These are phyloP conservation scores for Pseudocercospora macadamiae DNA, from an alignment of 2,329 filamentous ascomycete genomes.

Conservation along the genomic window DNA sequence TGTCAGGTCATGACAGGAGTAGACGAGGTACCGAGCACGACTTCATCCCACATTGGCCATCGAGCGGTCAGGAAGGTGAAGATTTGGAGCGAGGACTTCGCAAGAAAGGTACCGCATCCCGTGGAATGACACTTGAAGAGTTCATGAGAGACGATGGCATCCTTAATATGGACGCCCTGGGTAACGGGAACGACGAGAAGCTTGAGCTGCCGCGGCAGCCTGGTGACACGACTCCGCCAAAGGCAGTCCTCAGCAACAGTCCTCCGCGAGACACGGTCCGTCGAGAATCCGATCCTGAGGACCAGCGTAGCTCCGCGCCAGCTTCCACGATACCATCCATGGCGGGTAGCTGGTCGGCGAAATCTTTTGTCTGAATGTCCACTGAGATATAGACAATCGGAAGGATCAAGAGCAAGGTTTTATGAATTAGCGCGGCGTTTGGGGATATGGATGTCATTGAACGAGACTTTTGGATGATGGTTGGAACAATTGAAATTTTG, in stretches of 20 bases:
- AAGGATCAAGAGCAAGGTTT: background rate
- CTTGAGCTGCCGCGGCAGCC: background rate
- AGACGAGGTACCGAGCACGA: background rate
- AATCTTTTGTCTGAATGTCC: slow-evolving; percentile 16
- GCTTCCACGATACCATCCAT: slow-evolving; percentile 15
- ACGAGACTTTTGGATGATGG: background rate
- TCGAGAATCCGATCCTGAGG: background rate
- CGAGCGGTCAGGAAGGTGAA: background rate
- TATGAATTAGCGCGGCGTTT: slow-evolving; percentile 4
- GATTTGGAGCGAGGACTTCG: background rate
- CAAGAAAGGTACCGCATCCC: background rate
- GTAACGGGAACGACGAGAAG: slow-evolving; percentile 6
- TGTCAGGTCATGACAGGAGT: background rate
- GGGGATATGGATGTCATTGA: background rate
- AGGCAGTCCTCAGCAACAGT: background rate
- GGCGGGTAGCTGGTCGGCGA: slow-evolving; percentile 17
- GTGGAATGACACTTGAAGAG: background rate
- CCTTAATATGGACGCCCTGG: slow-evolving; percentile 1
- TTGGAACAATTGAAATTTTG: background rate
- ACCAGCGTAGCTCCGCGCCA: slow-evolving; percentile 2
- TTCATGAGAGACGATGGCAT: slow-evolving; percentile 10
- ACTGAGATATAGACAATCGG: background rate
- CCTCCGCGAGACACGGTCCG: background rate
- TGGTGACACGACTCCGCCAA: background rate
- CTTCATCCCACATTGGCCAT: slow-evolving; percentile 1